These are phyloP conservation scores for Pleurostoma richardsiae DNA, from an alignment of 2,329 filamentous ascomycete genomes.

Conservation along the genomic window DNA sequence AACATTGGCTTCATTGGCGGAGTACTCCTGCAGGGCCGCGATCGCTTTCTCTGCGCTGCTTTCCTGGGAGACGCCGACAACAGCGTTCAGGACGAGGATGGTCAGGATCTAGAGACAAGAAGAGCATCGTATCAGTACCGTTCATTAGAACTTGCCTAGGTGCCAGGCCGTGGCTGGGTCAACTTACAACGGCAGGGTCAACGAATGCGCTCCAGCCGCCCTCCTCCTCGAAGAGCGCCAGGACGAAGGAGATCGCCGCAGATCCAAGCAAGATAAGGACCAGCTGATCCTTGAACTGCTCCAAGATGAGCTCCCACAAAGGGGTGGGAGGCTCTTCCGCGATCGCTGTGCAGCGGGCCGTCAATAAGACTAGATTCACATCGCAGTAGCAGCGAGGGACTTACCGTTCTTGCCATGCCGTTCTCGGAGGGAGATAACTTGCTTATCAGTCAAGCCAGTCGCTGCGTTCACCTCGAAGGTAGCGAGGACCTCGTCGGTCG, in stretches of 20 bases:
- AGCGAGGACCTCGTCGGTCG: constrained; percentile 53
- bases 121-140: not conserved
- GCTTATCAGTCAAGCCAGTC: constrained; percentile 53
- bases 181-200: constrained; percentile 84
- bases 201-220: constrained; percentile 97
- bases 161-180: not conserved
- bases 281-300: constrained; percentile 99
- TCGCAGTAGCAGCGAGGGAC: constrained; percentile 15
- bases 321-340: constrained; percentile 92
- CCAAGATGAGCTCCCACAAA: constrained; percentile 91
- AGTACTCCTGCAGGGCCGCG: constrained; percentile 96
- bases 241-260: constrained; percentile 85
- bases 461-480: constrained; percentile 51
- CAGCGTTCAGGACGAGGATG: constrained; percentile 91
- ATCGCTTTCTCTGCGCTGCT: constrained; percentile 98
- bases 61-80: constrained; percentile 97
- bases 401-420: constrained; percentile 65
- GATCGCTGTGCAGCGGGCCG: constrained; percentile 37
- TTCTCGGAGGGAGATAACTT: constrained; percentile 47
- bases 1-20: constrained; percentile 94
- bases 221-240: constrained; percentile 88
- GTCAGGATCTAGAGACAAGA: constrained; percentile 69
- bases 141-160: constrained; percentile 1
- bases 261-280: constrained; percentile 93
- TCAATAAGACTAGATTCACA: not conserved